Conservation (phyloP, 2,329 filamentous ascomycete genomes). For the Hymenoscyphus fraxineus region DNA sequence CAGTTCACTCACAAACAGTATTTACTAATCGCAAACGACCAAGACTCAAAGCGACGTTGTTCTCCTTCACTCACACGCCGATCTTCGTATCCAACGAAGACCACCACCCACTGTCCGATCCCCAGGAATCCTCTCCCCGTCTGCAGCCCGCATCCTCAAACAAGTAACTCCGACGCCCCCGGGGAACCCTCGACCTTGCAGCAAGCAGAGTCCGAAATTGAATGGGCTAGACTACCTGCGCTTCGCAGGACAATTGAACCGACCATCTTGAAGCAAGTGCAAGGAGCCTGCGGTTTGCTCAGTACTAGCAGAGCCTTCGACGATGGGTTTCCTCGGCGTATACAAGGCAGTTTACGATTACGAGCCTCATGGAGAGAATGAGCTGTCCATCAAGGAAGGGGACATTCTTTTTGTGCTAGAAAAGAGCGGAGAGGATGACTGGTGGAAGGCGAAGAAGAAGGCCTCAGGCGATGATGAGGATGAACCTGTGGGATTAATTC, state of each 20-base stretch:
- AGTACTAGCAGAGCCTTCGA: slow-evolving; percentile 17
- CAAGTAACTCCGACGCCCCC: slow-evolving; percentile 4
- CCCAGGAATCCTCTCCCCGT: neutral
- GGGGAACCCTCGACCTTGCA: slow-evolving; percentile 20
- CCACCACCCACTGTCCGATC: neutral
- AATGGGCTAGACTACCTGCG: slow-evolving; percentile 26
- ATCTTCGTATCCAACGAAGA: neutral
- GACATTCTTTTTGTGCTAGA: slow-evolving; percentile 83
- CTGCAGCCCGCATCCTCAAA: neutral
- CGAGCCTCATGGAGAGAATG: slow-evolving; percentile 76
- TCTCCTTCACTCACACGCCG: neutral
- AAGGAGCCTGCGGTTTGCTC: slow-evolving; percentile 17
- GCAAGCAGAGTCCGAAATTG: slow-evolving; percentile 24
- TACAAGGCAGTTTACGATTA: slow-evolving; percentile 94
- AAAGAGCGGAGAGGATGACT: slow-evolving; percentile 68
- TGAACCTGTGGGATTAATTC: slow-evolving; percentile 52
- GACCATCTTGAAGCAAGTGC: slow-evolving; percentile 19
- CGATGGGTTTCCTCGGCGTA: slow-evolving; percentile 88
- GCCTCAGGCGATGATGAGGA: slow-evolving; percentile 39
- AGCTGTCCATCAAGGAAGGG: slow-evolving; percentile 79
- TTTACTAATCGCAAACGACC: neutral
- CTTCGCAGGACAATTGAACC: slow-evolving; percentile 26
- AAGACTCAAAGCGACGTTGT: neutral
- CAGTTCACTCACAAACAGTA: neutral
- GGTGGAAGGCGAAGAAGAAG: slow-evolving; percentile 63